phyloP scores from a whole-genome alignment of 208 protist genomes.

The Crithidia fasciculata region DNA sequence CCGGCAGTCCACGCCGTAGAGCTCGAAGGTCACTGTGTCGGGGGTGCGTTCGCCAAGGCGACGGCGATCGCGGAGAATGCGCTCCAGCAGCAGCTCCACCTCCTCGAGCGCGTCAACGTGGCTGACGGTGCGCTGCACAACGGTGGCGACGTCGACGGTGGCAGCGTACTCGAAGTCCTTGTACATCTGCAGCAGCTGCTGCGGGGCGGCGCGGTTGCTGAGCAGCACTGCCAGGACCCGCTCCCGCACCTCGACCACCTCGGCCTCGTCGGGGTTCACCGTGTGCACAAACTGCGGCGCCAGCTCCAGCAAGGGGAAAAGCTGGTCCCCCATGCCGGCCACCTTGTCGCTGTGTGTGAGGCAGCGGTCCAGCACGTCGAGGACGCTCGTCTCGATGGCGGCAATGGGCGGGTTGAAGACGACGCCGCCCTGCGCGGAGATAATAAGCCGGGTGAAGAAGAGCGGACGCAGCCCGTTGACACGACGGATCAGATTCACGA shows the following conservation, averaged over 20 bases:
- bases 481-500: slow-evolving; percentile 73
- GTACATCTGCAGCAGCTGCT: slow-evolving; percentile 91
- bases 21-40: slow-evolving; percentile 89
- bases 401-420: slow-evolving; percentile 75
- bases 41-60: slow-evolving; percentile 84
- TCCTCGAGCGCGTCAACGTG: slow-evolving; percentile 77
- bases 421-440: slow-evolving; percentile 41
- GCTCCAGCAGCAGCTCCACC: slow-evolving; percentile 87
- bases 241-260: slow-evolving; percentile 54
- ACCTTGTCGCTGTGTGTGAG: slow-evolving; percentile 80
- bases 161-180: slow-evolving; percentile 91
- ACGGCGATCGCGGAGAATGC: slow-evolving; percentile 79
- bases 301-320: slow-evolving; percentile 91
- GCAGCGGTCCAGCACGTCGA: slow-evolving; percentile 75
- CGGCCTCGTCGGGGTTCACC: slow-evolving; percentile 59
- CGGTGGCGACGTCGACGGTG: slow-evolving; percentile 45
- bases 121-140: slow-evolving; percentile 51
- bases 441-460: slow-evolving; percentile 82
- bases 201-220: slow-evolving; percentile 81
- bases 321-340: slow-evolving; percentile 88
- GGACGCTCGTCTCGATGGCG: slow-evolving; percentile 62
- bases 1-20: slow-evolving; percentile 89
- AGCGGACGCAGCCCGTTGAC: slow-evolving; percentile 82
- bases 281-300: slow-evolving; percentile 49
- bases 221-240: slow-evolving; percentile 65